phyloP scores from a whole-genome alignment of 2,329 filamentous ascomycete genomes.

The Pseudogymnoascus sp. region DNA sequence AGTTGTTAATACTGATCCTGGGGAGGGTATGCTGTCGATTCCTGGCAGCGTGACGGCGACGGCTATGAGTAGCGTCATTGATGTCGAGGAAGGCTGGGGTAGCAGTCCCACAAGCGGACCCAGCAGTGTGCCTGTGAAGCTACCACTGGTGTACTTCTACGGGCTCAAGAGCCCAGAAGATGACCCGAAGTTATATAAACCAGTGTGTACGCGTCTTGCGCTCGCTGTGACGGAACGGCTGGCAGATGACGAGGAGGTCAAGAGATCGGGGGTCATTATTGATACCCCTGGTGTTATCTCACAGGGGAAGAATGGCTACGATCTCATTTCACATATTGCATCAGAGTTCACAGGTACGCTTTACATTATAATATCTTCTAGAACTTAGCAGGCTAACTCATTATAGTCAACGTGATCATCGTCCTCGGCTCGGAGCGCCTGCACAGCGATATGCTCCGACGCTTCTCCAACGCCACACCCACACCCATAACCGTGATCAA shows the following conservation, averaged over 20 bases:
- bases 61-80: constrained; percentile 80
- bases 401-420: constrained; percentile 65
- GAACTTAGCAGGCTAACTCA: constrained; percentile 10
- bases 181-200: constrained; percentile 63
- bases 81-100: constrained; percentile 84
- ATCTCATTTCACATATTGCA: constrained; percentile 73
- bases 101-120: constrained; percentile 86
- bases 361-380: not conserved
- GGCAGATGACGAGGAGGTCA: constrained; percentile 64
- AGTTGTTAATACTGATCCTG: constrained; percentile 76
- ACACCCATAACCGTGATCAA: constrained; percentile 69
- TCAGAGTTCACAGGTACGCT: constrained; percentile 55
- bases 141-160: constrained; percentile 86
- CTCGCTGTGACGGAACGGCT: constrained; percentile 70
- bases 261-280: constrained; percentile 71
- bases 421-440: constrained; percentile 73
- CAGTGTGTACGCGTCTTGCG: constrained; percentile 67
- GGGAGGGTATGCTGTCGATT: constrained; percentile 68
- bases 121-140: constrained; percentile 78
- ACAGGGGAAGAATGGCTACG: constrained; percentile 59
- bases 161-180: constrained; percentile 67
- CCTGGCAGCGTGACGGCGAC: constrained; percentile 78
- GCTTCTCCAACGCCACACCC: constrained; percentile 53
- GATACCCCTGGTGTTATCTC: constrained; percentile 70
- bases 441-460: constrained; percentile 64